A percentile compares a stretch with the other conserved stretches of the same genome.
Evolutionary conservation across 352 stramenopile genomes (phyloP).

Genomic region (Phytophthora tubulina): DNA sequence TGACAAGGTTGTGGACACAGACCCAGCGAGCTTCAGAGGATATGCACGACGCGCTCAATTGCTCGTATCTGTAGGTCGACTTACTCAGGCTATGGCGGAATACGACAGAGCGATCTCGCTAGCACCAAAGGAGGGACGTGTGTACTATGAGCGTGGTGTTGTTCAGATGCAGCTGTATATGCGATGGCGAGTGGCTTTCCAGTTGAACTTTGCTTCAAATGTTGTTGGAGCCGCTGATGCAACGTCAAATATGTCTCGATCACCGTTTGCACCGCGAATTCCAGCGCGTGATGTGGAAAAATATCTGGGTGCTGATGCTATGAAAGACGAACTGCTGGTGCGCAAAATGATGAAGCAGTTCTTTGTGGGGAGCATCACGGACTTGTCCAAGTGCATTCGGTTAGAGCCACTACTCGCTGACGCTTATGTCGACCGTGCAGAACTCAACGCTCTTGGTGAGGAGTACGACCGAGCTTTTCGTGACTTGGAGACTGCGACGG

Average conservation of each 20-base stretch:
- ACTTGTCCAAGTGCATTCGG: slow-evolving; percentile 74
- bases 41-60: slow-evolving; percentile 78
- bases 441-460: slow-evolving; percentile 69
- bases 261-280: slow-evolving; percentile 56
- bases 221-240: not conserved
- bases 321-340: slow-evolving; percentile 61
- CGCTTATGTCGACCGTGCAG: slow-evolving; percentile 73
- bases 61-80: slow-evolving; percentile 58
- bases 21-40: slow-evolving; percentile 67
- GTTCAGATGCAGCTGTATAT: slow-evolving; percentile 80
- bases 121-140: slow-evolving; percentile 62
- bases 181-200: slow-evolving; percentile 64
- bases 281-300: slow-evolving; percentile 58
- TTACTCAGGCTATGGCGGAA: slow-evolving; percentile 59
- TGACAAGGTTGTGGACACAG: slow-evolving; percentile 70
- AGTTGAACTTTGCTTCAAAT: slow-evolving; percentile 50
- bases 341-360: slow-evolving; percentile 62
- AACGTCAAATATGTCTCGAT: slow-evolving; percentile 19
- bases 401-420: slow-evolving; percentile 65
- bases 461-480: slow-evolving; percentile 72
- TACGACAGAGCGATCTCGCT: slow-evolving; percentile 74
- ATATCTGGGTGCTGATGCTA: slow-evolving; percentile 48
- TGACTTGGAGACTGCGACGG: slow-evolving; percentile 64
- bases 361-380: slow-evolving; percentile 59
- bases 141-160: slow-evolving; percentile 81